Conservation (phyloP, 495 filamentous ascomycete genomes). For the Thermochaetoides thermophila region DNA sequence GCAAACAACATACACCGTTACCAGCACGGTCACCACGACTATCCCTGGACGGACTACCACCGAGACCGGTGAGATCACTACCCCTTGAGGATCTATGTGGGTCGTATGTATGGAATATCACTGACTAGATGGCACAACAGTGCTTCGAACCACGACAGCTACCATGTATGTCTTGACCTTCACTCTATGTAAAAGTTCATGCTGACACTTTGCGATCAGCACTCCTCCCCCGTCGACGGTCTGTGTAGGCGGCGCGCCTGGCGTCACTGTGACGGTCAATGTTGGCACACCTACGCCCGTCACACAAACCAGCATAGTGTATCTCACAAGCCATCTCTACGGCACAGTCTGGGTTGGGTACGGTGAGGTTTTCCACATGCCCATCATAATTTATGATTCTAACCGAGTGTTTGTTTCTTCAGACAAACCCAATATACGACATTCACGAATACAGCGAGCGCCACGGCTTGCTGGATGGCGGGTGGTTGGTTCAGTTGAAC, state of each 20-base stretch:
- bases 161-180: constrained; percentile 19
- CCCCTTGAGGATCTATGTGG: too few species aligned
- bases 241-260: constrained; percentile 17
- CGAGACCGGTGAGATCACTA: constrained; percentile 25
- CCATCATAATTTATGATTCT: too few species aligned
- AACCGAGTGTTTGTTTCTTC: background rate
- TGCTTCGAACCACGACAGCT: constrained; percentile 23
- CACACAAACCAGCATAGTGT: constrained; percentile 25
- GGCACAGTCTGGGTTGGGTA: constrained; percentile 29
- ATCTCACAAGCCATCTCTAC: constrained; percentile 22
- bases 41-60: constrained; percentile 21
- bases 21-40: constrained; percentile 21
- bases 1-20: constrained; percentile 28
- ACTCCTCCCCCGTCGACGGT: constrained; percentile 26
- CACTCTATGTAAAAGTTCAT: too few species aligned
- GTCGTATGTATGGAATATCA: too few species aligned
- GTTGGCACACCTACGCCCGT: constrained; percentile 13
- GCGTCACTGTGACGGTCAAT: constrained; percentile 21
- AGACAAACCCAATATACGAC: constrained; percentile 24
- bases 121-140: too few species aligned
- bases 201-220: constrained; percentile 7
- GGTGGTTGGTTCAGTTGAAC: constrained; percentile 31
- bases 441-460: constrained; percentile 20
- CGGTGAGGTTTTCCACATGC: background rate
- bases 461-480: constrained; percentile 23